Base-by-base conservation (phyloP, 169 alveolate genomes). In the Cryptosporidium ryanae region DNA sequence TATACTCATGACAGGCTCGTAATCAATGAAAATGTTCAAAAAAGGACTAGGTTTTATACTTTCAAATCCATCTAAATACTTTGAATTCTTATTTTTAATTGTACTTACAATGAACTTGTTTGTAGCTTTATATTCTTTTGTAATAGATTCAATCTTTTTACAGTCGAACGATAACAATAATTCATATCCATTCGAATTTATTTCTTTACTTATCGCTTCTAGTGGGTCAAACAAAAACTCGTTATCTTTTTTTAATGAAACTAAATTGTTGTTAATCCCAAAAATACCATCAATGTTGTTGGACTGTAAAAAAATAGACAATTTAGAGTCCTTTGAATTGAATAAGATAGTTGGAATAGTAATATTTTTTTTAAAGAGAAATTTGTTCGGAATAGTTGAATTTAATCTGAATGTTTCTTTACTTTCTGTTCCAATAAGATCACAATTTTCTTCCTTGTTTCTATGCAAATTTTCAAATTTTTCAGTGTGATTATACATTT, bases 261-360 rank as follows among this genome's bases (percentile, higher is more conserved):
- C n/a, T 31, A 29, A 38, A 21, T 32, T 29, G 27, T 29, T 48
- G 4, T 64, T 61, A 55, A 59, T 46, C 13, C 87, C 64, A 57
- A 76, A 15, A 32, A 76, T 76, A 38, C 87, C 87, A 38, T 76
- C 71, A 1, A 76, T 23, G 15, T 61, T 59, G 27, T 76, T 76
- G 13, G 57, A 34, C 27, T 23, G 23, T 21, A 76, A 55, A 55
- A 76, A 76, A 0, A 21, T 27, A 46, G 48, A 43, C 29, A 76
- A 13, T 38, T 13, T 17, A 13, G 64, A 27, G 23, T 67, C 57
- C 3, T 25, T 2, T n/a, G 50, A 43, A 43, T 61, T 59, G 21
- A 61, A 23, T 46, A 29, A 57, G 13, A 76, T 38, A 29, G 43
- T 44, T n/a, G 87, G 87, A 38, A 76, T 55, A 2, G 57, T 70